Percentiles rank a stretch among this genome's conserved stretches.
phyloP scores from a whole-genome alignment of 2,329 filamentous ascomycete species.

The Fonsecaea monophora region DNA sequence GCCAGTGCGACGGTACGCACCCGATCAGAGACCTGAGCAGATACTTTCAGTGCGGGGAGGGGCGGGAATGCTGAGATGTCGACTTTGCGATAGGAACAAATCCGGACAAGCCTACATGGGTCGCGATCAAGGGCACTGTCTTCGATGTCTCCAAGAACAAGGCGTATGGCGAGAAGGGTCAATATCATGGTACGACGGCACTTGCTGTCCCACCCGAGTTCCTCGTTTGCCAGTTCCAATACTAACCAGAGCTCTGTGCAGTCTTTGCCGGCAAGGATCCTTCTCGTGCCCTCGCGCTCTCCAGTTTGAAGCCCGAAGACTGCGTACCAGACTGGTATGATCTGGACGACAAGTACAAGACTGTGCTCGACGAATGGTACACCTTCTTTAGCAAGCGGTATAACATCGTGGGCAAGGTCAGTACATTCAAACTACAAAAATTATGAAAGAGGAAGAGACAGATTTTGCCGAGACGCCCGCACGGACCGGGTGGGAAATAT shows the following conservation, averaged over 20 bases:
- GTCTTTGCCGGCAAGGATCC: constrained; percentile 96
- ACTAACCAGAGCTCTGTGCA: constrained; percentile 49
- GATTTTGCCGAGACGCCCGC: neutral
- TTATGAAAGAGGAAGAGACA: constrained; percentile 18
- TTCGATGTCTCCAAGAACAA: constrained; percentile 94
- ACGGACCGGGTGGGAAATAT: neutral
- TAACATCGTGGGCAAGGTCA: constrained; percentile 69
- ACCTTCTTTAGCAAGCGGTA: constrained; percentile 98
- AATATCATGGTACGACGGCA: constrained; percentile 76
- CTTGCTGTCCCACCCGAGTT: constrained; percentile 10
- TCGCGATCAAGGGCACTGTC: constrained; percentile 81
- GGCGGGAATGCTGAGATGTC: constrained; percentile 16
- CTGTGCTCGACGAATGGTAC: constrained; percentile 86
- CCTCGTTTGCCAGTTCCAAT: neutral
- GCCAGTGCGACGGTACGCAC: constrained; percentile 78
- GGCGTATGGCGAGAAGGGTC: constrained; percentile 79
- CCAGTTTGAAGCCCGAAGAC: constrained; percentile 84
- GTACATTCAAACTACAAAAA: constrained; percentile 25
- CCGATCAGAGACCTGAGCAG: neutral
- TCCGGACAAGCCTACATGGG: constrained; percentile 60
- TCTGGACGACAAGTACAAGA: constrained; percentile 83
- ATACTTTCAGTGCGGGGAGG: neutral
- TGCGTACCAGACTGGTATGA: constrained; percentile 82
- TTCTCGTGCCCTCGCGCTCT: constrained; percentile 86
- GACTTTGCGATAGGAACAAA: constrained; percentile 46